Conservation (phyloP, 805 yeast species). For the Yamadazyma phyllophila region DNA sequence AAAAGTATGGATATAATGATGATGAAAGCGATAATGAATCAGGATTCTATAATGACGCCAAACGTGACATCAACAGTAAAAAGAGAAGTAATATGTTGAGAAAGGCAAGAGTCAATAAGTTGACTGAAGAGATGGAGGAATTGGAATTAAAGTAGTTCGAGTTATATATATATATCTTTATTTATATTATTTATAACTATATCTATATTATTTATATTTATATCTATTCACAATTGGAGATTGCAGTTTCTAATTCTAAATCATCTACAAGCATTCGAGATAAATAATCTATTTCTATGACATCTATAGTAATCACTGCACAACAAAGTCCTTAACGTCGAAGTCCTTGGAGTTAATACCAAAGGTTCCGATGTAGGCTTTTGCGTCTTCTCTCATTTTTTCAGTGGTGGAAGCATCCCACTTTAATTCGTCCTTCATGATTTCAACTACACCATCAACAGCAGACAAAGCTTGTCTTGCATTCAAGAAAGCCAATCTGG, state of each 20-base stretch:
- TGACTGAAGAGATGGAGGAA: slow-evolving; percentile 30
- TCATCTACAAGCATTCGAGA: background rate
- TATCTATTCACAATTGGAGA: background rate
- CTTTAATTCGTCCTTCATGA: slow-evolving; percentile 74
- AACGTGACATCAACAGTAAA: slow-evolving; percentile 26
- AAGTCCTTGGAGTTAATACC: slow-evolving; percentile 39
- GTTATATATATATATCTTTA: too few relatives aligned
- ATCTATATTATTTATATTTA: background rate
- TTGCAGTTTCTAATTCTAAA: background rate
- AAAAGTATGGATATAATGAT: slow-evolving; percentile 18
- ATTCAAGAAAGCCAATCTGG: slow-evolving; percentile 88
- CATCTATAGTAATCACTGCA: slow-evolving; percentile 16
- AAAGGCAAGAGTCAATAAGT: slow-evolving; percentile 36
- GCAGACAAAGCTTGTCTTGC: slow-evolving; percentile 78
- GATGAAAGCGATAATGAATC: slow-evolving; percentile 15
- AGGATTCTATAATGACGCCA: slow-evolving; percentile 12
- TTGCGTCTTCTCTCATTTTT: slow-evolving; percentile 50
- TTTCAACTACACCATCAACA: slow-evolving; percentile 79
- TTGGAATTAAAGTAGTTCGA: slow-evolving; percentile 12
- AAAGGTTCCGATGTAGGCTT: slow-evolving; percentile 60
- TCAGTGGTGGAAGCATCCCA: slow-evolving; percentile 67
- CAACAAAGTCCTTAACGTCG: slow-evolving; percentile 23
- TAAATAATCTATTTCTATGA: slow-evolving; percentile 5
- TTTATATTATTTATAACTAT: background rate
- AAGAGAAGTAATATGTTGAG: slow-evolving; percentile 34